Conservation (phyloP, 371 early-diverging fungal genomes). For the Rhizomucor pusillus region DNA sequence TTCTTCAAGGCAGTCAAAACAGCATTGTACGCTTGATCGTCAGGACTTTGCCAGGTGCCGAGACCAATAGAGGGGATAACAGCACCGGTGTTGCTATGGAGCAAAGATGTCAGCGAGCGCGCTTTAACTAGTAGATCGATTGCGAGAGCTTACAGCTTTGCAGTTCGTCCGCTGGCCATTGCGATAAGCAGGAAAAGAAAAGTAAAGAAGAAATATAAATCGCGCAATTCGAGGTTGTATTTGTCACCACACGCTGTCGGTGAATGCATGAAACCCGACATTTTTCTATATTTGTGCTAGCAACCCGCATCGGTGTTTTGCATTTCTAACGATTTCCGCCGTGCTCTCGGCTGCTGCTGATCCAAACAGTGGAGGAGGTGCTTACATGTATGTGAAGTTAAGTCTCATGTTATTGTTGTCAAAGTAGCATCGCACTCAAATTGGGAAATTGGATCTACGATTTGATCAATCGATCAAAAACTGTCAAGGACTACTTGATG, state of each 20-base stretch:
- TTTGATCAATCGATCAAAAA: too few relatives aligned
- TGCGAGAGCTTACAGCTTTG: conserved; percentile 10
- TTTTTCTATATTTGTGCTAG: too few relatives aligned
- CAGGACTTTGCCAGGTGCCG: conserved; percentile 50
- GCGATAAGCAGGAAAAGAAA: not conserved
- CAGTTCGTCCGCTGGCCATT: conserved; percentile 19
- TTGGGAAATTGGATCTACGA: too few relatives aligned
- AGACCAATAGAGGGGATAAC: conserved; percentile 28
- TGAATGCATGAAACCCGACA: too few relatives aligned
- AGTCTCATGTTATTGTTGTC: too few relatives aligned
- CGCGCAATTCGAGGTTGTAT: not conserved
- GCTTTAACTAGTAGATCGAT: not conserved
- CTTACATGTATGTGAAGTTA: too few relatives aligned
- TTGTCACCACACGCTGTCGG: too few relatives aligned
- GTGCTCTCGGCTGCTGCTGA: not conserved
- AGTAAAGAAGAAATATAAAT: not conserved
- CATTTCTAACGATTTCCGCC: not conserved
- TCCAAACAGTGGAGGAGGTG: too few relatives aligned
- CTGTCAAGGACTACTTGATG: too few relatives aligned
- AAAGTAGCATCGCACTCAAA: too few relatives aligned
- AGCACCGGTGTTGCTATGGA: conserved; percentile 30
- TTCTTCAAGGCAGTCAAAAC: conserved; percentile 33
- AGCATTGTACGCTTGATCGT: conserved; percentile 34
- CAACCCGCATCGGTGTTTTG: too few relatives aligned
- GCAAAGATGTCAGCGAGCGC: not conserved